A percentile compares a stretch with the other conserved stretches of the same genome.
Evolutionary conservation across 2,329 filamentous ascomycete genomes (phyloP).

Genomic region (Talaromyces islandicus): DNA sequence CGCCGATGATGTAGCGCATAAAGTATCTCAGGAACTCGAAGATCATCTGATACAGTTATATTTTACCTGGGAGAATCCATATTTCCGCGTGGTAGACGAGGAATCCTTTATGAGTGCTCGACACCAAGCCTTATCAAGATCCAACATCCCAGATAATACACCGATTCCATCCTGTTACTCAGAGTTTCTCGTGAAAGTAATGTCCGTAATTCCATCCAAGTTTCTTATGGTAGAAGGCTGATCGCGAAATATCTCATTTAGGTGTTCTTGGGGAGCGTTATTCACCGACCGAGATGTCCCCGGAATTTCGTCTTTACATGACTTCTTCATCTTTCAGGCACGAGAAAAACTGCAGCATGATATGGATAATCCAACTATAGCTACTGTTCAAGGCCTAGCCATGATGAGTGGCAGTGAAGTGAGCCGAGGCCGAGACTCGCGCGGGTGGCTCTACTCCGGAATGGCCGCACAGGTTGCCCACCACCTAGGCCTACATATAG

Average conservation of each 20-base stretch:
- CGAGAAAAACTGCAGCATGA: slow-evolving; percentile 29
- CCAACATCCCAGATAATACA: neutral
- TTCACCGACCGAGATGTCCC: slow-evolving; percentile 11
- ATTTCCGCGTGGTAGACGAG: slow-evolving; percentile 28
- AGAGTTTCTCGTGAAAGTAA: neutral
- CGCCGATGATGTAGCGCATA: slow-evolving; percentile 8
- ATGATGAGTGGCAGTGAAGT: slow-evolving; percentile 34
- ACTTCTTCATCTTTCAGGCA: slow-evolving; percentile 10
- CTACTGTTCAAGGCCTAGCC: slow-evolving; percentile 35
- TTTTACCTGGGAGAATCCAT: slow-evolving; percentile 35
- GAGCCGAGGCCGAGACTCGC: slow-evolving; percentile 27
- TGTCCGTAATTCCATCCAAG: neutral
- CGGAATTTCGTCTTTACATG: slow-evolving; percentile 9
- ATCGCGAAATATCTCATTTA: neutral
- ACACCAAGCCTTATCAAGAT: neutral
- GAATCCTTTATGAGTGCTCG: slow-evolving; percentile 13
- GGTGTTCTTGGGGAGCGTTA: slow-evolving; percentile 13
- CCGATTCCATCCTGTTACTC: neutral
- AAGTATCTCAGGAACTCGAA: slow-evolving; percentile 23
- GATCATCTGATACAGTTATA: slow-evolving; percentile 30
- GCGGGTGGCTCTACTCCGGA: slow-evolving; percentile 33
- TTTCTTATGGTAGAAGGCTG: neutral
- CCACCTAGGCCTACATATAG: slow-evolving; percentile 25
- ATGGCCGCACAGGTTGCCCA: slow-evolving; percentile 31
- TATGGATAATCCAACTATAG: slow-evolving; percentile 34